These are phyloP conservation scores for Vachellia pachyceras DNA, from an alignment of 306 rosid genomes.

Conservation along the genomic window DNA sequence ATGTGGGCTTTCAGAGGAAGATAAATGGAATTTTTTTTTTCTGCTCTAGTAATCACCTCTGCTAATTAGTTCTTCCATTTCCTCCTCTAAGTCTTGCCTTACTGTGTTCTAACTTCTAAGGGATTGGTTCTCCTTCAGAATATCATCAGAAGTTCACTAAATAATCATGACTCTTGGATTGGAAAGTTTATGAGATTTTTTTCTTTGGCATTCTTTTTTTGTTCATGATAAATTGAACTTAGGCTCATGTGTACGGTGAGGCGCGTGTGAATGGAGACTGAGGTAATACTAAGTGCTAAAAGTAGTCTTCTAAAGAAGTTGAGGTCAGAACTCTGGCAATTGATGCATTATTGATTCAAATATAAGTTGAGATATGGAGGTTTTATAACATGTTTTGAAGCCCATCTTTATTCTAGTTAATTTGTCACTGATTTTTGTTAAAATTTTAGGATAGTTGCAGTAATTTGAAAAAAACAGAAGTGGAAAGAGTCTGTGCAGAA, in stretches of 20 bases:
- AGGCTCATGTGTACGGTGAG: neutral
- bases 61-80: neutral
- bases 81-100: conserved; percentile 15
- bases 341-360: neutral
- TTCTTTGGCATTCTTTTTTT: conserved; percentile 1
- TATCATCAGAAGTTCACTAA: neutral
- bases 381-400: neutral
- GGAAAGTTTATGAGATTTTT: neutral
- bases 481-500: conserved; percentile 37
- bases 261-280: neutral
- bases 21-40: neutral
- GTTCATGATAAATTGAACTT: neutral
- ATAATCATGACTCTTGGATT: neutral
- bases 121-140: conserved; percentile 14
- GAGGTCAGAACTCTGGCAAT: neutral
- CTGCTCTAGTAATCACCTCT: neutral
- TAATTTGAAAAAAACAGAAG: conserved; percentile 42
- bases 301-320: neutral
- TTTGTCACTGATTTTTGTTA: conserved; percentile 24
- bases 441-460: conserved; percentile 53
- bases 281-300: neutral
- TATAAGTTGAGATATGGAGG: conserved; percentile 1
- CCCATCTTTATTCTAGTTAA: conserved; percentile 1
- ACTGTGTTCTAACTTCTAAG: conserved; percentile 2
- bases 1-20: neutral